Percentiles rank a stretch among this genome's conserved stretches.
These are phyloP conservation scores for Luvunga scandens DNA, from an alignment of 345 rosid species.

Conservation along the genomic window DNA sequence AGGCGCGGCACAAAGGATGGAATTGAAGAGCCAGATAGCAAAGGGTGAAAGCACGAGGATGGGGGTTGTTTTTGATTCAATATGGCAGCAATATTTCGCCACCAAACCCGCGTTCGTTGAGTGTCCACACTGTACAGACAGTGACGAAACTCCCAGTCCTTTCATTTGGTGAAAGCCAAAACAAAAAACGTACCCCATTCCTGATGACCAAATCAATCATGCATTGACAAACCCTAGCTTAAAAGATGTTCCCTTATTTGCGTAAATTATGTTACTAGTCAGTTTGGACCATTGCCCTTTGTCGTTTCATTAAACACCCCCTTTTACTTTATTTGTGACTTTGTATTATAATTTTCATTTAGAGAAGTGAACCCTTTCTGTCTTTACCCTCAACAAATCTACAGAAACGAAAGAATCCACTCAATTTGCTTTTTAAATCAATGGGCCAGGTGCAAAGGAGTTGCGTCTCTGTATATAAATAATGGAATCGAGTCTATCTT, in stretches of 20 bases:
- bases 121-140: neutral
- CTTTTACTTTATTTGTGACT: neutral
- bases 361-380: neutral
- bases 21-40: too few species aligned
- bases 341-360: too few species aligned
- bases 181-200: neutral
- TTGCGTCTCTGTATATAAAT: neutral
- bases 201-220: neutral
- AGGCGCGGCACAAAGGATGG: too few species aligned
- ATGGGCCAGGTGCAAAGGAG: neutral
- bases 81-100: neutral
- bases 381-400: neutral
- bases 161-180: neutral
- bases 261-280: neutral
- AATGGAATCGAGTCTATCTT: neutral
- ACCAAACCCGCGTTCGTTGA: constrained; percentile 5
- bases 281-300: neutral
- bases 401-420: neutral
- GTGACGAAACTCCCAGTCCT: neutral
- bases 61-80: neutral
- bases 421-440: neutral
- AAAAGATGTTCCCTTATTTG: too few species aligned
- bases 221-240: neutral
- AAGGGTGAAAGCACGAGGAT: neutral
- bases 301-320: neutral